Base-by-base conservation (phyloP, 768 basidiomycete species). In the Pleurotus djamor region DNA sequence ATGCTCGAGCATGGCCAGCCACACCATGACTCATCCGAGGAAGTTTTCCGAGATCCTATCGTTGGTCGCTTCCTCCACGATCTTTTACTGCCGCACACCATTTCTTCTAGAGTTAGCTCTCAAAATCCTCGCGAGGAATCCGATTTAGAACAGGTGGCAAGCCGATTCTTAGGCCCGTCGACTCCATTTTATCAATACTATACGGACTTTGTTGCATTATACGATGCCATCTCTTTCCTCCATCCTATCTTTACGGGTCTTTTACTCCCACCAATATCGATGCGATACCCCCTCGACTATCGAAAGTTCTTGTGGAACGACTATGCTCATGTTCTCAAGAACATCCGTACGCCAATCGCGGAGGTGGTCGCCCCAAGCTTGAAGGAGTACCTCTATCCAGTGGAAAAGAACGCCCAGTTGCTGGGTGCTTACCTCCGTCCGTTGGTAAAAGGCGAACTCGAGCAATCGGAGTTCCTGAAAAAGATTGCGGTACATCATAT, bases 101-200 rank as follows among this genome's bases (percentile, higher is more conserved):
- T 77, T 9, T 71, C 74, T 2, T 65, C 21, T 28, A 28, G 21
- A 28, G 21, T 28, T 28, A 28, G 21, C 21, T 28, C 21, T 28
- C 21, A 28, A 28, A 21, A 38, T 13, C 6, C 35, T n/a, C 10
- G 35, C 35, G 34, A 52, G 58, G 41, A 64, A 64, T 17, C 21
- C 1, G 69, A 70, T 61, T 69, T 92, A 57, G 89, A 92, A 63
- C 64, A 72, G 5, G 84, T 82, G 2, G 79, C 89, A 2, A 60
- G 68, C 10, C 74, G 76, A 28, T 87, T 87, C 69, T 82, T 93
- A n/a, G 86, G 88, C 0, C 61, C 78, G 0, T 72, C 75, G 4
- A 86, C 87, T 0, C 93, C 95, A 0, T 98, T 98, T 78, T 97
- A 86, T 76, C 94, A 96, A 70, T 93, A 90, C 67, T 98, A 94